Conservation (phyloP, 78 protist genomes). For the Dictyostelium citrinum region DNA sequence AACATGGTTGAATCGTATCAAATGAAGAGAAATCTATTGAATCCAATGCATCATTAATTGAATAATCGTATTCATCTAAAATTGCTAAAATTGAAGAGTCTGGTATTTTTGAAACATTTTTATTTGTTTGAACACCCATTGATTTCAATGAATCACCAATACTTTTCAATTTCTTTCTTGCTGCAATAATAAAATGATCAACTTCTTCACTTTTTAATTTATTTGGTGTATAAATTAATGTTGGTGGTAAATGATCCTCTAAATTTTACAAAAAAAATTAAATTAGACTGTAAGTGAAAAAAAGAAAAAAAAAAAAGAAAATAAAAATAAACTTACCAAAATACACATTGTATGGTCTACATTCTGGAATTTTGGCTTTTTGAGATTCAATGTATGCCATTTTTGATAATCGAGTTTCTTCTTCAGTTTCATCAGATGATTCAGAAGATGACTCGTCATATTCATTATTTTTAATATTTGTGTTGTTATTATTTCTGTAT, state of each 20-base stretch:
- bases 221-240: constrained; percentile 14
- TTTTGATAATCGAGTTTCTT: background rate
- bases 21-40: constrained; percentile 45
- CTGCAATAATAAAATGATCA: background rate
- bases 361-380: background rate
- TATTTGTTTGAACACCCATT: background rate
- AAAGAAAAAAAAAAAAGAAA: too few species aligned
- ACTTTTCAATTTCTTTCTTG: background rate
- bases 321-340: background rate
- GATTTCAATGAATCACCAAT: background rate
- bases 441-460: background rate
- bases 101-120: constrained; percentile 3
- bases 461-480: background rate
- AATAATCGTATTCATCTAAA: constrained; percentile 13
- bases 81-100: constrained; percentile 3
- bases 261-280: too few species aligned
- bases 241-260: constrained; percentile 12
- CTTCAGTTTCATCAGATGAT: background rate
- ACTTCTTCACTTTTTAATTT: background rate
- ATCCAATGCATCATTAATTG: background rate
- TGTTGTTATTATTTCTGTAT: background rate
- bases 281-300: too few species aligned
- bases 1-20: constrained; percentile 5
- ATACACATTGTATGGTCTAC: background rate
- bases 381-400: background rate